These are phyloP conservation scores for Sanguinoderma infundibulare DNA, from an alignment of 1,284 basidiomycete species.

Conservation along the genomic window DNA sequence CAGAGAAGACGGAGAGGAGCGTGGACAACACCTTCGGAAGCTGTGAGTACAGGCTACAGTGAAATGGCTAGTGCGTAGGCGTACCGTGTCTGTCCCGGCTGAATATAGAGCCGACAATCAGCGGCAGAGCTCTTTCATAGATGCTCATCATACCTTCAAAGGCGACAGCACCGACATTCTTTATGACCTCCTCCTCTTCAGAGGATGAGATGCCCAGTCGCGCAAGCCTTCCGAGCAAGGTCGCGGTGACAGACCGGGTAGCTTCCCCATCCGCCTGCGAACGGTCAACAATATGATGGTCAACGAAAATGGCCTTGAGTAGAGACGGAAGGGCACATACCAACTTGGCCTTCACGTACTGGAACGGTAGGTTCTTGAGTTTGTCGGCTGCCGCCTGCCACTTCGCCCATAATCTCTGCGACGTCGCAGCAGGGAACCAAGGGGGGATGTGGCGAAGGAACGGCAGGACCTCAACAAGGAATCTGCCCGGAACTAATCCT, in stretches of 20 bases:
- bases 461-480: conserved; percentile 18
- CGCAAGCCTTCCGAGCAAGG: not conserved
- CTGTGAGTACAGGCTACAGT: not conserved
- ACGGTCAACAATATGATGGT: not conserved
- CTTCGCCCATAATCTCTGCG: conserved; percentile 6
- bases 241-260: not conserved
- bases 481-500: conserved; percentile 9
- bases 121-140: conserved; percentile 1
- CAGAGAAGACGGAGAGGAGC: conserved; percentile 23
- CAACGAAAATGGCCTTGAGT: not conserved
- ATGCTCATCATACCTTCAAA: conserved; percentile 6
- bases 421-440: conserved; percentile 20
- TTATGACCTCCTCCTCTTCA: conserved; percentile 1
- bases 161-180: conserved; percentile 6
- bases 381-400: conserved; percentile 3
- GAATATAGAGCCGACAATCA: not conserved
- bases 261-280: not conserved
- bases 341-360: not conserved
- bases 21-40: conserved; percentile 26
- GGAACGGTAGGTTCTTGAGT: conserved; percentile 10
- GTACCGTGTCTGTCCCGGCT: conserved; percentile 21
- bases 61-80: not conserved
- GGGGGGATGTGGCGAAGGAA: conserved; percentile 17
- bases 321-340: not conserved
- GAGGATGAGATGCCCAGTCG: not conserved